phyloP scores from a whole-genome alignment of 306 rosid species.

The Gastrolobium bilobum region DNA sequence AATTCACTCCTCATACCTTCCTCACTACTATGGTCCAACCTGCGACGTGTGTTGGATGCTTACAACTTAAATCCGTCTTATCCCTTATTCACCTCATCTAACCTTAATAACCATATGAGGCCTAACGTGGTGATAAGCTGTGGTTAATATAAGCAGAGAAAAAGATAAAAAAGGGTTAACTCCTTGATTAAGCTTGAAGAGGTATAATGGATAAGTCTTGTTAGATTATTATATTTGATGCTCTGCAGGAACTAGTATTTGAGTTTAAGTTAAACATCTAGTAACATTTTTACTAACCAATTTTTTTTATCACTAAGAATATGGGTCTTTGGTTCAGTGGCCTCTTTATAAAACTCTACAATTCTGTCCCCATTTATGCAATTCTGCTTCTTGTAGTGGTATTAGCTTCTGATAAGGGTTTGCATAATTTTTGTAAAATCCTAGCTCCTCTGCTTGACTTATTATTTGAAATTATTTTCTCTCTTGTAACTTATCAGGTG shows the following conservation, averaged over 20 bases:
- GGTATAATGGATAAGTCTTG: constrained; percentile 27
- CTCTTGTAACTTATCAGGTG: constrained; percentile 63
- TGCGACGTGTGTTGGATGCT: neutral
- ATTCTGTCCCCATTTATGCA: constrained; percentile 33
- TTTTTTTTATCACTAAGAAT: constrained; percentile 10
- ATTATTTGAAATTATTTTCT: constrained; percentile 35
- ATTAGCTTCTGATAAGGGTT: constrained; percentile 30
- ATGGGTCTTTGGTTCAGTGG: constrained; percentile 21
- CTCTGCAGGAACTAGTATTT: constrained; percentile 34
- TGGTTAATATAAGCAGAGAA: constrained; percentile 17
- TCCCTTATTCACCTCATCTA: neutral
- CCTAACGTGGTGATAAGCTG: neutral
- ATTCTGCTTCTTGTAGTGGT: constrained; percentile 14
- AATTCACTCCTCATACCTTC: neutral
- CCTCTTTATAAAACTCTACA: neutral
- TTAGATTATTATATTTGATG: constrained; percentile 14
- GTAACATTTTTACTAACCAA: neutral
- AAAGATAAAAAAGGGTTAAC: constrained; percentile 18
- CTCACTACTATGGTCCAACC: neutral
- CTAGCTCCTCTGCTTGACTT: constrained; percentile 28
- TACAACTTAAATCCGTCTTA: constrained; percentile 5
- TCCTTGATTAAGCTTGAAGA: constrained; percentile 32
- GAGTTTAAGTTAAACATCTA: constrained; percentile 16
- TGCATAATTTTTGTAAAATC: constrained; percentile 34
- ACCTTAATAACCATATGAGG: neutral